Evolutionary conservation across 1,139 yeast genomes (phyloP).

Genomic region (Yamadazyma epiphylla): DNA sequence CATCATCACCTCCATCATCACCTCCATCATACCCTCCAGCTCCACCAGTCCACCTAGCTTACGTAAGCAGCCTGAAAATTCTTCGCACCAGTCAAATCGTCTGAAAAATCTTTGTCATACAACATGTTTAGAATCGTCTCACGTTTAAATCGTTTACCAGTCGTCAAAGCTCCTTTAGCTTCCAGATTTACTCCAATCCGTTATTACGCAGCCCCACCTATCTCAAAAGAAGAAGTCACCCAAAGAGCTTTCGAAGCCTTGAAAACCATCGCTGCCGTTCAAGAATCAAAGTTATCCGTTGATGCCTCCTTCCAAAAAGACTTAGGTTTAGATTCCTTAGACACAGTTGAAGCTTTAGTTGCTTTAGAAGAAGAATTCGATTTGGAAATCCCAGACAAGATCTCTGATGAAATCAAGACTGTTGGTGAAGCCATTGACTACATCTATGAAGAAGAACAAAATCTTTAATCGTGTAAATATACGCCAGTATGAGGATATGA

Average conservation of each 20-base stretch:
- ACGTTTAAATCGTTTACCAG: slow-evolving; percentile 31
- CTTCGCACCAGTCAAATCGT: slow-evolving; percentile 5
- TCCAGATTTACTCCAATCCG: slow-evolving; percentile 33
- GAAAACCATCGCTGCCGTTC: slow-evolving; percentile 49
- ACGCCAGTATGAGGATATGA: neutral
- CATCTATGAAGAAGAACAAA: slow-evolving; percentile 48
- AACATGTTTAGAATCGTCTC: slow-evolving; percentile 28
- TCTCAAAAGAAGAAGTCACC: slow-evolving; percentile 45
- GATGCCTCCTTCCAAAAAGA: slow-evolving; percentile 57
- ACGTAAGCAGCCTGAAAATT: neutral
- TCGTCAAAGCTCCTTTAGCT: slow-evolving; percentile 12
- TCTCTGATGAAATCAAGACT: slow-evolving; percentile 65
- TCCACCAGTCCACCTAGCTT: too few species aligned
- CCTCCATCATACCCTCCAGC: too few species aligned
- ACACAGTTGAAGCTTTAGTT: slow-evolving; percentile 67
- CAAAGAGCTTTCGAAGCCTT: slow-evolving; percentile 48
- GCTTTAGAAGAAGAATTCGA: slow-evolving; percentile 74
- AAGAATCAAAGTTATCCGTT: slow-evolving; percentile 40
- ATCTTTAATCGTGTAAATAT: slow-evolving; percentile 22
- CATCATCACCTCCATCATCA: too few species aligned
- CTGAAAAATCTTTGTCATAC: neutral
- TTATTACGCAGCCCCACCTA: slow-evolving; percentile 47
- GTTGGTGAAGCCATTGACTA: slow-evolving; percentile 67
- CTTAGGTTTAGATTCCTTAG: slow-evolving; percentile 67
- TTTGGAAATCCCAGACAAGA: slow-evolving; percentile 64